A percentile compares a stretch with the other conserved stretches of the same genome.
phyloP scores from a whole-genome alignment of 352 stramenopile species.

The Phytophthora pluvialis region DNA sequence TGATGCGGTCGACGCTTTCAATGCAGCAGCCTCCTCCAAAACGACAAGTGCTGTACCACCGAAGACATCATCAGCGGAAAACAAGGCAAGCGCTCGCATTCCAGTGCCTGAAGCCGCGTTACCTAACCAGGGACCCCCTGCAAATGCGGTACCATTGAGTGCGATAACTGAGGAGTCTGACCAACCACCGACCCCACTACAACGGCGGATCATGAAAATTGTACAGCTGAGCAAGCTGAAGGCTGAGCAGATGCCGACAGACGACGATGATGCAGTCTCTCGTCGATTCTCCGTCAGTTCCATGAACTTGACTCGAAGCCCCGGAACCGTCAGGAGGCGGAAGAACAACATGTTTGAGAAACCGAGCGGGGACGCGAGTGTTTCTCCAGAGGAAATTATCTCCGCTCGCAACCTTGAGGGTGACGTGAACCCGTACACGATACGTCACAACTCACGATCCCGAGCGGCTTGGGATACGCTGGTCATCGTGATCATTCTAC shows the following conservation, averaged over 20 bases:
- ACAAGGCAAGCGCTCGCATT: constrained; percentile 10
- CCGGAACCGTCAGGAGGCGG: constrained; percentile 10
- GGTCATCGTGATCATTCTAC: constrained; percentile 54
- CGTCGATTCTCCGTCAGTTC: constrained; percentile 61
- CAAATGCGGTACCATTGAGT: constrained; percentile 2
- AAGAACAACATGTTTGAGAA: constrained; percentile 41
- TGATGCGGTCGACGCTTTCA: constrained; percentile 15
- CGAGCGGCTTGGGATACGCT: constrained; percentile 55
- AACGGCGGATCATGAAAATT: constrained; percentile 31
- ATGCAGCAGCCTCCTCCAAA: constrained; percentile 9
- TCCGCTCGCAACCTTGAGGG: constrained; percentile 41
- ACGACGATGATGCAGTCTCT: constrained; percentile 31
- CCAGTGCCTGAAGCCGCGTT: constrained; percentile 7
- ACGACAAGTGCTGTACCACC: neutral
- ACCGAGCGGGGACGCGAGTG: constrained; percentile 13
- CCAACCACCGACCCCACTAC: constrained; percentile 8
- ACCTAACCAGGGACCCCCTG: neutral
- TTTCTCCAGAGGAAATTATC: constrained; percentile 46
- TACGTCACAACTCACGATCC: constrained; percentile 56
- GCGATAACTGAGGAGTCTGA: neutral
- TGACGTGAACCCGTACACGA: constrained; percentile 47
- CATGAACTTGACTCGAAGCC: constrained; percentile 29
- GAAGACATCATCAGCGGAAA: constrained; percentile 6
- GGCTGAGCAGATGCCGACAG: neutral
- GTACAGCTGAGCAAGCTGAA: constrained; percentile 26